A percentile compares a stretch with the other conserved stretches of the same genome.
Conservation (phyloP, 2,329 filamentous ascomycete species). For the Zymoseptoria crescenta region DNA sequence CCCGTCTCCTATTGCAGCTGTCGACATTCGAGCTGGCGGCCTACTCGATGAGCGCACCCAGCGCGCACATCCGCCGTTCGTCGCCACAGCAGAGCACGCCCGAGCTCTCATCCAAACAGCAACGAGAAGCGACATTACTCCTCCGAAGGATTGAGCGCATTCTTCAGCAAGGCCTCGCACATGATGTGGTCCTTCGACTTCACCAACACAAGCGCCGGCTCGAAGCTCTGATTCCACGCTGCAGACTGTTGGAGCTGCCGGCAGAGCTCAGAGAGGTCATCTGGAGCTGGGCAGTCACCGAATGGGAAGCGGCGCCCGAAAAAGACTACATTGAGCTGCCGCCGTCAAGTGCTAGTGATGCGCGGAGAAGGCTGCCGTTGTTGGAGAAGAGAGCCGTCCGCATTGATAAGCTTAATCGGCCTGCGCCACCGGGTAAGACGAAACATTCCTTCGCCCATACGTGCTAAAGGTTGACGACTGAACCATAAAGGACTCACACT, state of each 20-base stretch:
- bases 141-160: neutral
- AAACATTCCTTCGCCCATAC: neutral
- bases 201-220: neutral
- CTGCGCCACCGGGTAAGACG: conserved; percentile 6
- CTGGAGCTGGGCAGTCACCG: conserved; percentile 15
- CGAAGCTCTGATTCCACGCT: conserved; percentile 1
- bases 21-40: neutral
- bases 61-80: neutral
- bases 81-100: neutral
- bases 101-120: neutral
- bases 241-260: conserved; percentile 16
- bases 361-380: neutral
- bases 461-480: neutral
- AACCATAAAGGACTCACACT: conserved; percentile 9
- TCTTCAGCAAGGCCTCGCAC: neutral
- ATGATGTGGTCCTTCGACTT: neutral
- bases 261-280: conserved; percentile 18
- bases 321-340: neutral
- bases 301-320: conserved; percentile 9
- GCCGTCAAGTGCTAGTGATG: neutral
- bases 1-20: neutral
- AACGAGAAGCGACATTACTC: neutral
- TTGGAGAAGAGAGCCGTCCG: conserved; percentile 13
- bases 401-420: conserved; percentile 14
- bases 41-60: neutral